phyloP scores from a whole-genome alignment of 2,329 filamentous ascomycete genomes.

The Claviceps sp. region DNA sequence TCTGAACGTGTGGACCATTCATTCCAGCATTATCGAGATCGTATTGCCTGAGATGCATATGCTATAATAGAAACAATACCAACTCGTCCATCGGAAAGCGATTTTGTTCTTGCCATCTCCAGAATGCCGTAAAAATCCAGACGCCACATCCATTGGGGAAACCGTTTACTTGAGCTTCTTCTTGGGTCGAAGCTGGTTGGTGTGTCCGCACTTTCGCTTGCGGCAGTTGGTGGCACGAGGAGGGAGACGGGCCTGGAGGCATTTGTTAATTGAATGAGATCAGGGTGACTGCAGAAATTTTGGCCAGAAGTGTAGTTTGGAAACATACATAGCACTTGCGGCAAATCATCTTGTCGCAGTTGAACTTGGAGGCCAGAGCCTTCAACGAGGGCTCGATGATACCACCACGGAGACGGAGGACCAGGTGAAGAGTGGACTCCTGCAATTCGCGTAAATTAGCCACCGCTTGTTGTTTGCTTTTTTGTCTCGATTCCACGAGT shows the following conservation, averaged over 20 bases:
- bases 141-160: conserved; percentile 29
- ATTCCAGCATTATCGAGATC: conserved; percentile 22
- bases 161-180: conserved; percentile 87
- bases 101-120: conserved; percentile 23
- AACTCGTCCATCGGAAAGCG: conserved; percentile 22
- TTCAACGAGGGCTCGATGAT: conserved; percentile 99
- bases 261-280: conserved; percentile 6
- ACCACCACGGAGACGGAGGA: conserved; percentile 97
- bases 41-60: conserved; percentile 25
- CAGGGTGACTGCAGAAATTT: not conserved
- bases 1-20: not conserved
- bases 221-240: conserved; percentile 99
- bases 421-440: conserved; percentile 97
- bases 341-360: conserved; percentile 99
- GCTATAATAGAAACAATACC: conserved; percentile 28
- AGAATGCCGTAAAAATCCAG: conserved; percentile 29
- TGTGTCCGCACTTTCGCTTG: conserved; percentile 99
- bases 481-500: not conserved
- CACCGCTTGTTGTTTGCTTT: not conserved
- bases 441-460: conserved; percentile 21
- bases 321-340: conserved; percentile 97
- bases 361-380: conserved; percentile 97
- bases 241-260: conserved; percentile 60
- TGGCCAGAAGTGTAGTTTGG: not conserved
- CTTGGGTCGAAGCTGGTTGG: conserved; percentile 99